A percentile compares a stretch with the other conserved stretches of the same genome.
Conservation (phyloP, 2,329 filamentous ascomycete genomes). For the Westerdykella sp. region DNA sequence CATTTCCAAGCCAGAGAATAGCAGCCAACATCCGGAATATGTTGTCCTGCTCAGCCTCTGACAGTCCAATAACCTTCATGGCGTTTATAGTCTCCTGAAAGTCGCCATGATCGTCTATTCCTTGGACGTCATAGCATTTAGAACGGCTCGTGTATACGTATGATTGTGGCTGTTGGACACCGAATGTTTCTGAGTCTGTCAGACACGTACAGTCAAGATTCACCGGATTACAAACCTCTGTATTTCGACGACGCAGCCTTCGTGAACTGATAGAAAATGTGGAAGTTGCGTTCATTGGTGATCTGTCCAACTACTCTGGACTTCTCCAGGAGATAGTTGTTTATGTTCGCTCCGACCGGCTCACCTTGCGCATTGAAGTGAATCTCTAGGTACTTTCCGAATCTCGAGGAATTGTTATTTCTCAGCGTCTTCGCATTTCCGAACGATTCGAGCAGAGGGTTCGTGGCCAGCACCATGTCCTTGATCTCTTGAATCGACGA, state of each 20-base stretch:
- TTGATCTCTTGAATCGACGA: constrained; percentile 94
- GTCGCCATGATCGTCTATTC: constrained; percentile 86
- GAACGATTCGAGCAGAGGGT: constrained; percentile 93
- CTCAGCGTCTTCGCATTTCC: constrained; percentile 96
- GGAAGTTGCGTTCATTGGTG: constrained; percentile 91
- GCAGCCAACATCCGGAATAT: constrained; percentile 94
- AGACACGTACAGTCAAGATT: constrained; percentile 4
- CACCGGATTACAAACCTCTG: constrained; percentile 45
- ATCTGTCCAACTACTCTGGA: constrained; percentile 93
- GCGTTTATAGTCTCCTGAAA: constrained; percentile 86
- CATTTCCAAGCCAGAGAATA: constrained; percentile 90
- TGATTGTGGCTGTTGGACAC: constrained; percentile 83
- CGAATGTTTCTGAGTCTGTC: constrained; percentile 59
- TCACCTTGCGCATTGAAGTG: constrained; percentile 91
- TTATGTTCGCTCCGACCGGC: constrained; percentile 93
- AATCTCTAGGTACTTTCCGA: constrained; percentile 96
- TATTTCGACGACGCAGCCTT: constrained; percentile 88
- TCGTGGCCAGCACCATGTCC: constrained; percentile 98
- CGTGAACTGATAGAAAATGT: constrained; percentile 99
- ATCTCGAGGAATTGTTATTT: constrained; percentile 98
- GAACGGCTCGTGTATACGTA: constrained; percentile 92
- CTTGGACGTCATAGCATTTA: constrained; percentile 89
- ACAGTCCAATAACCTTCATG: constrained; percentile 89
- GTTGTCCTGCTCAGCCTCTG: constrained; percentile 83
- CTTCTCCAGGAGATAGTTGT: constrained; percentile 96